Evolutionary conservation across 139 green algal genomes (phyloP).

Genomic region (Choricystis sp.): DNA sequence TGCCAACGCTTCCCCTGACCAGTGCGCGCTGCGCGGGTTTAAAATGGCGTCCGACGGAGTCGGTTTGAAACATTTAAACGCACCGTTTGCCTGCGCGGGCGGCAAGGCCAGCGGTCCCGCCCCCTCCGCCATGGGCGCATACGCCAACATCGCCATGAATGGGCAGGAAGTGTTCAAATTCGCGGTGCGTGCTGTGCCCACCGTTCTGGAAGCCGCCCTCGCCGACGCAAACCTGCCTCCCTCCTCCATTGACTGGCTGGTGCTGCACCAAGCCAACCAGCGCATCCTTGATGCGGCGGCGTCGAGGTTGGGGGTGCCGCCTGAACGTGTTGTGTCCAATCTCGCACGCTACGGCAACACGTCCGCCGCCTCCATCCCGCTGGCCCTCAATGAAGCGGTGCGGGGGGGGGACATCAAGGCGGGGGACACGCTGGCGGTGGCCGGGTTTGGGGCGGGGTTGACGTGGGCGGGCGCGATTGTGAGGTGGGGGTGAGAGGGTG

Average conservation of each 20-base stretch:
- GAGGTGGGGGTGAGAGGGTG: conserved; percentile 52
- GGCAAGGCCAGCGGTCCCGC: conserved; percentile 8
- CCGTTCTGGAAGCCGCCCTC: conserved; percentile 61
- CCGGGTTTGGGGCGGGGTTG: conserved; percentile 90
- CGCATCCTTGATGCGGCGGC: conserved; percentile 85
- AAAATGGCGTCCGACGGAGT: conserved; percentile 69
- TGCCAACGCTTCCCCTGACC: conserved; percentile 10
- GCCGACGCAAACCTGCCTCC: conserved; percentile 43
- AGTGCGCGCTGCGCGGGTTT: conserved; percentile 56
- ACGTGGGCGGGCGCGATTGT: conserved; percentile 85
- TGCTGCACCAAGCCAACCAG: conserved; percentile 95
- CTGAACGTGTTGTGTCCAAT: conserved; percentile 61
- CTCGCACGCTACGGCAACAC: conserved; percentile 94
- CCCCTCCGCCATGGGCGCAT: neutral
- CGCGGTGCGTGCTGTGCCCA: conserved; percentile 79
- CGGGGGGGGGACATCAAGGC: conserved; percentile 45
- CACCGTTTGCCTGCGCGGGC: conserved; percentile 14
- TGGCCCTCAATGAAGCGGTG: conserved; percentile 90
- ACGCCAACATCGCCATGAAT: conserved; percentile 77
- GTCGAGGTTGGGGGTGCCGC: conserved; percentile 51
- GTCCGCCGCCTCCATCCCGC: conserved; percentile 80
- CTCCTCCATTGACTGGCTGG: conserved; percentile 72
- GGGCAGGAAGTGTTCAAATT: conserved; percentile 98
- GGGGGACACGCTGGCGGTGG: conserved; percentile 61
- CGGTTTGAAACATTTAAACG: conserved; percentile 63